Evolutionary conservation across 768 basidiomycete species (phyloP).

Genomic region (Leccinellum albellum): DNA sequence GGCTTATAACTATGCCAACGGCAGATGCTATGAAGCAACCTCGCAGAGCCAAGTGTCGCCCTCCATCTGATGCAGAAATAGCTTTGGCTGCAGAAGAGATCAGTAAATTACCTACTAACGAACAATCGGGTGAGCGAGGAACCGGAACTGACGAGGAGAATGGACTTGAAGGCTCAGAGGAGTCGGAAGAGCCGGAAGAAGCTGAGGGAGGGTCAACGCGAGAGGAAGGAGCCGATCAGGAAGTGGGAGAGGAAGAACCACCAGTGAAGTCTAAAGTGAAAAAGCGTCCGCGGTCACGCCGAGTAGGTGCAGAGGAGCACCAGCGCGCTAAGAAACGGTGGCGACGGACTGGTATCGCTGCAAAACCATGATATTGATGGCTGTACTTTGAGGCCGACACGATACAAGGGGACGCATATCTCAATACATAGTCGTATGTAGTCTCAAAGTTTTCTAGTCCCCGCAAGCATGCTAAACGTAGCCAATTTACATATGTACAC

Average conservation of each 20-base stretch:
- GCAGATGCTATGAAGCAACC: constrained; percentile 21
- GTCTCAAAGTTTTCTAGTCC: background rate
- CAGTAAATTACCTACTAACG: background rate
- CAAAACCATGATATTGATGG: constrained; percentile 2
- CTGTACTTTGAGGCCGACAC: background rate
- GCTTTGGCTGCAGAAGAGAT: constrained; percentile 14
- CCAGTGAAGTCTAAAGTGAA: background rate
- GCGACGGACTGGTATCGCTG: background rate
- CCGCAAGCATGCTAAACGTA: background rate
- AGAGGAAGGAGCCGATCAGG: constrained; percentile 4
- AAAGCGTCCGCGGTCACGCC: constrained; percentile 19
- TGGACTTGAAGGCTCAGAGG: constrained; percentile 7
- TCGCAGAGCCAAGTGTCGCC: constrained; percentile 20
- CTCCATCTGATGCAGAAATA: constrained; percentile 20
- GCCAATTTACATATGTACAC: background rate
- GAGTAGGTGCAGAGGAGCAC: constrained; percentile 9
- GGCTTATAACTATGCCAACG: constrained; percentile 13
- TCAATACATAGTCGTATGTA: background rate
- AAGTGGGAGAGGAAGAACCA: background rate
- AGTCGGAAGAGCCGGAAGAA: constrained; percentile 9
- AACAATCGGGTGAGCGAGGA: background rate
- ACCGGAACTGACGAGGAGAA: background rate
- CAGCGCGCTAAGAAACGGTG: constrained; percentile 14
- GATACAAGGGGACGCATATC: background rate
- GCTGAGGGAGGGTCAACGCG: constrained; percentile 7